phyloP scores from a whole-genome alignment of 768 basidiomycete species.

The Pholiota conissans region DNA sequence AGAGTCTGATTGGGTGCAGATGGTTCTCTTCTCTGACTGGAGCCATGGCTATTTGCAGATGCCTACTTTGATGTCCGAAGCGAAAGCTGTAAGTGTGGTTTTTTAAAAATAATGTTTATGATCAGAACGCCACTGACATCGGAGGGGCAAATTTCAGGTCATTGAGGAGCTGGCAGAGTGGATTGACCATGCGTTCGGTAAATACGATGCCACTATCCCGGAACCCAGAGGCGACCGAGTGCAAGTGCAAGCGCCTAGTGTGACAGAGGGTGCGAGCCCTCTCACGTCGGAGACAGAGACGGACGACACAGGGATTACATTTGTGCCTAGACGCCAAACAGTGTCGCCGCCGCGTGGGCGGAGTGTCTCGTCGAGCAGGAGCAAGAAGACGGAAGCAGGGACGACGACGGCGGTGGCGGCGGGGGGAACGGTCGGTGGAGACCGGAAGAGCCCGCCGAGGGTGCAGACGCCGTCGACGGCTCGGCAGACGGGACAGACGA shows the following conservation, averaged over 20 bases:
- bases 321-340: constrained; percentile 53
- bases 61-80: constrained; percentile 83
- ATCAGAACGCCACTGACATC: background rate
- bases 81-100: constrained; percentile 48
- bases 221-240: constrained; percentile 11
- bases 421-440: background rate
- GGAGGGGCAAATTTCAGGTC: constrained; percentile 21
- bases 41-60: constrained; percentile 98
- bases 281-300: constrained; percentile 51
- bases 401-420: constrained; percentile 11
- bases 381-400: background rate
- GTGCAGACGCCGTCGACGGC: constrained; percentile 23
- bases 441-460: background rate
- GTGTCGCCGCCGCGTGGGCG: constrained; percentile 3
- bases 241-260: constrained; percentile 15
- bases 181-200: constrained; percentile 79
- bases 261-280: constrained; percentile 17
- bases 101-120: background rate
- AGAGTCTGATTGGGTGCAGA: constrained; percentile 94
- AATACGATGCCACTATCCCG: constrained; percentile 22
- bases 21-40: constrained; percentile 94
- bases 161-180: constrained; percentile 64
- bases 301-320: constrained; percentile 70
- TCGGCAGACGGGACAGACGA: constrained; percentile 61
- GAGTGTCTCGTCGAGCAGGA: background rate